These are phyloP conservation scores for Ceratocystis variospora DNA, from an alignment of 2,329 filamentous ascomycete species.

Conservation along the genomic window DNA sequence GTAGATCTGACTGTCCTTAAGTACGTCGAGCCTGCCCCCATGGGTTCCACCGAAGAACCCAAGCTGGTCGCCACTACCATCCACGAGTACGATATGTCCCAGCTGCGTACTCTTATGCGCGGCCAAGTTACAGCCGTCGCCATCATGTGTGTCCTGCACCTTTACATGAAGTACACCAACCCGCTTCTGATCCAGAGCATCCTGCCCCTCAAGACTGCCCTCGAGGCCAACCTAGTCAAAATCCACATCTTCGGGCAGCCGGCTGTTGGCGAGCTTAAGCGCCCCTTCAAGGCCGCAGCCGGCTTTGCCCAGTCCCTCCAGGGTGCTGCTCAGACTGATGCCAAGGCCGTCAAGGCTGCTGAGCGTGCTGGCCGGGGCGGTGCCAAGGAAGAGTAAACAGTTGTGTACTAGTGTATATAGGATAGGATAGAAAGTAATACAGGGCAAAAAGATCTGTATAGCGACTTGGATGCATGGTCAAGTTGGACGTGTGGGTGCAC, in stretches of 20 bases:
- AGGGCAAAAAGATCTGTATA: neutral
- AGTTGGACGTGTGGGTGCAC: neutral
- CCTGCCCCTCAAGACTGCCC: slow-evolving; percentile 87
- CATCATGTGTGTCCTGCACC: slow-evolving; percentile 98
- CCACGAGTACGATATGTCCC: slow-evolving; percentile 81
- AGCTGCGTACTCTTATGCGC: slow-evolving; percentile 74
- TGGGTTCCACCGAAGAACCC: slow-evolving; percentile 86
- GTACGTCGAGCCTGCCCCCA: slow-evolving; percentile 89
- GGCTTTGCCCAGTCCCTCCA: slow-evolving; percentile 73
- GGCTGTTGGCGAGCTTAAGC: slow-evolving; percentile 78
- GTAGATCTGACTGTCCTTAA: slow-evolving; percentile 92
- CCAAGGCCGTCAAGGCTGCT: slow-evolving; percentile 69
- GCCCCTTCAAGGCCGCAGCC: slow-evolving; percentile 78
- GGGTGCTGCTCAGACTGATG: slow-evolving; percentile 72
- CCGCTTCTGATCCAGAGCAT: slow-evolving; percentile 97
- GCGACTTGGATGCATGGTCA: neutral
- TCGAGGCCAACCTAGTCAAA: slow-evolving; percentile 94
- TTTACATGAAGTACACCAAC: slow-evolving; percentile 99
- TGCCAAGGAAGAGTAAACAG: slow-evolving; percentile 54
- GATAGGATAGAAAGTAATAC: slow-evolving; percentile 10
- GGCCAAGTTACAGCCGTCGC: slow-evolving; percentile 86
- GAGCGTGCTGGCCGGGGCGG: slow-evolving; percentile 62
- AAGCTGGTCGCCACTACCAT: slow-evolving; percentile 95
- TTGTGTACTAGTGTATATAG: neutral
- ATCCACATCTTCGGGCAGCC: slow-evolving; percentile 82